Evolutionary conservation across 768 basidiomycete species (phyloP).

Genomic region (Mycena albidolilacea): DNA sequence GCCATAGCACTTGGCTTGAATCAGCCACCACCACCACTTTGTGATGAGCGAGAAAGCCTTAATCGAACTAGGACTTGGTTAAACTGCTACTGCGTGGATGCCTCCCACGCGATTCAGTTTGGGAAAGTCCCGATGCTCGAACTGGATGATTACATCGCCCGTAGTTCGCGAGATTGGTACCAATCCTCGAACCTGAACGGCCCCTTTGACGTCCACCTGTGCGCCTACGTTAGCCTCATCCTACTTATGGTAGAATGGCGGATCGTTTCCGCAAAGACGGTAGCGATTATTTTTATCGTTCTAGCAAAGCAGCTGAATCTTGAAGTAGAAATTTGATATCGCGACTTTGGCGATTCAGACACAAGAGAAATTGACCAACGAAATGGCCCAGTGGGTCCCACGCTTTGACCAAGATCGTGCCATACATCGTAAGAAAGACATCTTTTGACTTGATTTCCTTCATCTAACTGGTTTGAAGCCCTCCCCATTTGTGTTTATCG

Average conservation of each 20-base stretch:
- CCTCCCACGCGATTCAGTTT: slow-evolving; percentile 81
- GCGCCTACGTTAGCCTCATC: slow-evolving; percentile 68
- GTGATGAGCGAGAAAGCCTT: slow-evolving; percentile 74
- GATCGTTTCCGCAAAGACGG: slow-evolving; percentile 38
- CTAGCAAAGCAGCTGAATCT: slow-evolving; percentile 22
- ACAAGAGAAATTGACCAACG: slow-evolving; percentile 53
- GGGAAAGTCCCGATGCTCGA: slow-evolving; percentile 80
- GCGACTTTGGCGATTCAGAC: slow-evolving; percentile 53
- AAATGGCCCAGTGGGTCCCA: slow-evolving; percentile 58
- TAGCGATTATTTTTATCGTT: neutral
- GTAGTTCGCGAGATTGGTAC: slow-evolving; percentile 67
- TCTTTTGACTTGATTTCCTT: neutral
- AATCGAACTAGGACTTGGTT: slow-evolving; percentile 85
- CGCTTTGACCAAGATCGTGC: slow-evolving; percentile 57
- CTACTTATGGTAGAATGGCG: slow-evolving; percentile 63
- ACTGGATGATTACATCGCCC: slow-evolving; percentile 73
- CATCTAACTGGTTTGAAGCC: slow-evolving; percentile 45
- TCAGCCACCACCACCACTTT: slow-evolving; percentile 62
- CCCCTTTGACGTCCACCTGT: slow-evolving; percentile 63
- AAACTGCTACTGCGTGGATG: slow-evolving; percentile 82
- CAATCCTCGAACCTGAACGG: slow-evolving; percentile 55
- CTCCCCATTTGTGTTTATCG: slow-evolving; percentile 61
- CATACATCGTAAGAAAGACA: slow-evolving; percentile 50
- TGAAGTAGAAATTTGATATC: slow-evolving; percentile 52
- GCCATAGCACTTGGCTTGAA: slow-evolving; percentile 81